phyloP scores from a whole-genome alignment of 2,329 filamentous ascomycete species.

The Colletotrichum siamense region DNA sequence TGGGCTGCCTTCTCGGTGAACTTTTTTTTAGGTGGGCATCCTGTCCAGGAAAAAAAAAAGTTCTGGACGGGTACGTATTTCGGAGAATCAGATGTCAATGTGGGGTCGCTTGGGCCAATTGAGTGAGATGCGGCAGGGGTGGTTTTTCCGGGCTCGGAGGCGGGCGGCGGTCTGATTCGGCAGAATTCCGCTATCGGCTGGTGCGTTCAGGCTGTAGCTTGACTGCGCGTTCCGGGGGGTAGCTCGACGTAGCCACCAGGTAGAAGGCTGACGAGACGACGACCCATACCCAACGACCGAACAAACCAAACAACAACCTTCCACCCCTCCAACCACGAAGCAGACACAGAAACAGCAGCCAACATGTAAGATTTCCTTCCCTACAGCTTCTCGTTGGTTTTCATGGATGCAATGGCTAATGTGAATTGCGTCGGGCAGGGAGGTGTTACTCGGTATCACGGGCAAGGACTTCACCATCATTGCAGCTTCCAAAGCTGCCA shows the following conservation, averaged over 20 bases:
- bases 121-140: background rate
- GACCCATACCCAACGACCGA: constrained; percentile 1
- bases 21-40: constrained; percentile 26
- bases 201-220: constrained; percentile 46
- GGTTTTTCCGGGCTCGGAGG: constrained; percentile 10
- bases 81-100: constrained; percentile 14
- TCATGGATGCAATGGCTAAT: constrained; percentile 20
- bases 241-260: constrained; percentile 14
- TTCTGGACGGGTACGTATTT: constrained; percentile 28
- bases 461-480: constrained; percentile 99
- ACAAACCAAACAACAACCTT: constrained; percentile 7
- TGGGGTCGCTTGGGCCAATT: constrained; percentile 8
- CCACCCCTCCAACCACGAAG: background rate
- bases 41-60: constrained; percentile 42
- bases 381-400: background rate
- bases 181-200: constrained; percentile 28
- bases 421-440: constrained; percentile 61
- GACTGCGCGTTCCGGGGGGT: constrained; percentile 39
- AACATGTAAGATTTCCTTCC: constrained; percentile 32
- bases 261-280: constrained; percentile 18
- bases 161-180: constrained; percentile 35
- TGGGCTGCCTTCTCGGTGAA: constrained; percentile 13
- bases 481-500: constrained; percentile 95
- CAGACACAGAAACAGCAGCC: constrained; percentile 16
- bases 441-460: constrained; percentile 96